phyloP scores from a whole-genome alignment of 306 rosid species.

The Glycyrrhiza uralensis region DNA sequence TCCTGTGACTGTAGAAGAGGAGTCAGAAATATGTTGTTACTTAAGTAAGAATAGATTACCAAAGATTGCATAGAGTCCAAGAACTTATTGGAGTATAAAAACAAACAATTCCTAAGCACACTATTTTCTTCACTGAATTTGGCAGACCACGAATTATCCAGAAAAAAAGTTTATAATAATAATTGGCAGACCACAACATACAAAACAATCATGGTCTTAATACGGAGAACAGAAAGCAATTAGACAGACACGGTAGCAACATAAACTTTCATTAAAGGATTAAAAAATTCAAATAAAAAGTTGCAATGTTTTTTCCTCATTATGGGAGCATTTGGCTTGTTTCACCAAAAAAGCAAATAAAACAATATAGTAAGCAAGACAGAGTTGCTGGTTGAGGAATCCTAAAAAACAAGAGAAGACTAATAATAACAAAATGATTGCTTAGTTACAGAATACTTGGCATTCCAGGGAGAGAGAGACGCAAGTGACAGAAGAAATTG shows the following conservation, averaged over 20 bases:
- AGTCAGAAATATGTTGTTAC: constrained; percentile 1
- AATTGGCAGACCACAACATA: neutral
- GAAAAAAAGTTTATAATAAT: too few relatives aligned
- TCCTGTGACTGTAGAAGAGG: constrained; percentile 33
- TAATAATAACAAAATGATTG: neutral
- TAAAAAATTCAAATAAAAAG: neutral
- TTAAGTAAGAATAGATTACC: neutral
- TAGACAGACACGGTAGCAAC: neutral
- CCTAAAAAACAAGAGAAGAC: neutral
- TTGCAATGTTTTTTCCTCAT: neutral
- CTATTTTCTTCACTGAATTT: neutral
- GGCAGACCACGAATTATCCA: neutral
- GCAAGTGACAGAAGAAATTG: constrained; percentile 3
- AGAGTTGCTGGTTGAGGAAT: neutral
- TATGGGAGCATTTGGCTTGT: neutral
- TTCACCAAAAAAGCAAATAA: neutral
- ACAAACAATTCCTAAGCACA: neutral
- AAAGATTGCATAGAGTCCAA: neutral
- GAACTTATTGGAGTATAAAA: constrained; percentile 1
- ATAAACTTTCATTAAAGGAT: neutral
- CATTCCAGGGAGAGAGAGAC: neutral
- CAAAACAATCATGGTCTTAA: neutral
- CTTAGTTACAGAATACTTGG: neutral
- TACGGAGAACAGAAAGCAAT: neutral
- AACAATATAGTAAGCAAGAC: neutral